Base-by-base conservation (phyloP, 1,284 basidiomycete genomes). In the Rhodofomes roseus region DNA sequence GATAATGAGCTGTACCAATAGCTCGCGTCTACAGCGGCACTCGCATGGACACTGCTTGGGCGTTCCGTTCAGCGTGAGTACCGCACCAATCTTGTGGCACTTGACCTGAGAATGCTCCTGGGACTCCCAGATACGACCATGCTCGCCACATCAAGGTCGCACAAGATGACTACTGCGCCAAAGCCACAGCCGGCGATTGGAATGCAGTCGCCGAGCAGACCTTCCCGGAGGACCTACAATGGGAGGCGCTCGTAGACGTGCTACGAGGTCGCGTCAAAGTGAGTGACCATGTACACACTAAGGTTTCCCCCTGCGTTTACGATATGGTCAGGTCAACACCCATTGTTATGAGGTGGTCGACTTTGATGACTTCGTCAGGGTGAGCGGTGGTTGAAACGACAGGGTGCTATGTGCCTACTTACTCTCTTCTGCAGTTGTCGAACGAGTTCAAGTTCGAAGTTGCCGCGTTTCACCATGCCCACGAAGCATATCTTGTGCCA, bases 171-270 rank as follows among this genome's bases (percentile, higher is more conserved):
- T 93, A 84, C 68, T 94, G 92, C 63, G 66, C 67, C n/a, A 82
- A 82, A 62, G 87, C 81, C 2, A 64, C 80, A 23, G 67, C 75
- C 6, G 84, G 85, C 8, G 69, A 85, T 57, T 93, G 90, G 86
- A 71, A 80, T 0, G 71, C 74, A 14, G 76, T 88, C 14, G 81
- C 80, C n/a, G 82, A 81, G 0, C 41, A 52, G 31, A 63, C 63
- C 8, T 94, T 92, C 73, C 94, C 95, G 0, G 86, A 92, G 54
- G 83, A 87, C 31, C 77, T 95, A 39, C 84, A 93, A 70, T 92
- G 89, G 84, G 95, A 96, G 68, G 88, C 87, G 4, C 77, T 96
- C 14, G 90, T 95, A 4, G 95, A 96, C 65, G 90, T 95, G 8
- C 79, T 97, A n/a, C 79, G 95, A 48, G 92, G 87, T 9, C 80